These are phyloP conservation scores for Tricladium varicosporioides DNA, from an alignment of 2,329 filamentous ascomycete genomes.

Conservation along the genomic window DNA sequence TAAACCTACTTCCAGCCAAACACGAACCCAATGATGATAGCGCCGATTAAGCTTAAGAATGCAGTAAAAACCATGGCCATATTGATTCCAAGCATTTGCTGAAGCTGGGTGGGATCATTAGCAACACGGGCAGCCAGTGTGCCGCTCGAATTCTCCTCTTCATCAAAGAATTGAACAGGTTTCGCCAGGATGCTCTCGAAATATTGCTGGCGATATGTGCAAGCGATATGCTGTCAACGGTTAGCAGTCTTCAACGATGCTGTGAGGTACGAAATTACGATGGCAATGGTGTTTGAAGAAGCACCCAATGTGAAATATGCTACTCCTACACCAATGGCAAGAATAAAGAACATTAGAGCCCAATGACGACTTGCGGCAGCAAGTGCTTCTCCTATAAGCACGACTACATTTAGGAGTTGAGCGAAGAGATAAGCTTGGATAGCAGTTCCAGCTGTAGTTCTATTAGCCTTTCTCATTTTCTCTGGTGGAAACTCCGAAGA, in stretches of 20 bases:
- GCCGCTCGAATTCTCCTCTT: constrained; percentile 46
- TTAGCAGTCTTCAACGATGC: constrained; percentile 25
- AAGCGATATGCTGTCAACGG: constrained; percentile 30
- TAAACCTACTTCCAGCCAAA: constrained; percentile 66
- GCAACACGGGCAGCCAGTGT: constrained; percentile 46
- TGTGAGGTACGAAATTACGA: constrained; percentile 30
- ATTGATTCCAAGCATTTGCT: constrained; percentile 48
- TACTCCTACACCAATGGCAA: constrained; percentile 40
- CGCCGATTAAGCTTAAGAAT: constrained; percentile 63
- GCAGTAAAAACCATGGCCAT: constrained; percentile 58
- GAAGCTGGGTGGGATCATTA: constrained; percentile 47
- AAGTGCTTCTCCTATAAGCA: constrained; percentile 19
- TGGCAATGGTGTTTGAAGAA: constrained; percentile 39
- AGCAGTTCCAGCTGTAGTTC: constrained; percentile 34
- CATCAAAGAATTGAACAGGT: constrained; percentile 42
- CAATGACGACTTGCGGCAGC: constrained; percentile 41
- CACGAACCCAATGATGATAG: constrained; percentile 63
- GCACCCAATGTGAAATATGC: constrained; percentile 33
- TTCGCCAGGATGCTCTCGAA: constrained; percentile 45
- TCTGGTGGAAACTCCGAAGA: too few species aligned
- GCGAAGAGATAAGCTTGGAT: constrained; percentile 37
- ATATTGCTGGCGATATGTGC: constrained; percentile 42
- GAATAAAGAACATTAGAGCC: constrained; percentile 49
- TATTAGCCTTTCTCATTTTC: not conserved
- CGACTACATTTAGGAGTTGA: constrained; percentile 33